Base-by-base conservation (phyloP, 306 rosid genomes). In the Cucurbita pepo region DNA sequence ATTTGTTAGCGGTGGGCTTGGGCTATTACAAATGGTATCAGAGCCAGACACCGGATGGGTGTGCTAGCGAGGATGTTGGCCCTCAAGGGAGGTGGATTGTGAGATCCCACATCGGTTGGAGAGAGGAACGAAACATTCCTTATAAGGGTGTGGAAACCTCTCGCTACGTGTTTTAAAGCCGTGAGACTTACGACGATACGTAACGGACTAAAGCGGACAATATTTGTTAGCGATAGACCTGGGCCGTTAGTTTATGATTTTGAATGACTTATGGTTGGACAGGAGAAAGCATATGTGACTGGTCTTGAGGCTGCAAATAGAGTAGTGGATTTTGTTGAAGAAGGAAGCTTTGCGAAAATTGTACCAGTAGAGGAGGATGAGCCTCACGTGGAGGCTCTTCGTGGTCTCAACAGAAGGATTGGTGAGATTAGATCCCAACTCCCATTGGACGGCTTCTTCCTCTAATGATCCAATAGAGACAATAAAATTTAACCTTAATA, bases 281-380 rank as follows among this genome's bases (percentile, higher is more conserved):
- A 85, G 91, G 91, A 87, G 69, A 85, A 85, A 76, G 75, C 89
- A 8, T 87, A 75, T 75, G 87, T 87, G 40, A 85, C 83, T 8
- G 89, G 87, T 12, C 84, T 87, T 54, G 91, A 87, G 79, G 85
- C 89, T 52, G 91, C 91, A 47, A 87, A 87, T 48, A 76, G 81
- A 13, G 78, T 77, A 12, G 86, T 87, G 73, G 87, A 82, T 70
- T 69, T 61, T 65, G 79, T 85, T 16, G 91, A 76, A 73, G 83
- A 81, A 77, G 91, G 91, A 76, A 79, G 84, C 75, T 85, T 87
- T 69, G 89, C 89, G 0, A 85, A 79, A 74, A 81, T 85, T 34
- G 62, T 77, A 70, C 84, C 88, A 0, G 79, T 75, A 2, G 84
- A 86, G 81, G 85, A 80, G 60, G 88, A 85, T 73, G 91, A 86